Conservation (phyloP, 257 asterid species). For the Penstemon davidsonii region DNA sequence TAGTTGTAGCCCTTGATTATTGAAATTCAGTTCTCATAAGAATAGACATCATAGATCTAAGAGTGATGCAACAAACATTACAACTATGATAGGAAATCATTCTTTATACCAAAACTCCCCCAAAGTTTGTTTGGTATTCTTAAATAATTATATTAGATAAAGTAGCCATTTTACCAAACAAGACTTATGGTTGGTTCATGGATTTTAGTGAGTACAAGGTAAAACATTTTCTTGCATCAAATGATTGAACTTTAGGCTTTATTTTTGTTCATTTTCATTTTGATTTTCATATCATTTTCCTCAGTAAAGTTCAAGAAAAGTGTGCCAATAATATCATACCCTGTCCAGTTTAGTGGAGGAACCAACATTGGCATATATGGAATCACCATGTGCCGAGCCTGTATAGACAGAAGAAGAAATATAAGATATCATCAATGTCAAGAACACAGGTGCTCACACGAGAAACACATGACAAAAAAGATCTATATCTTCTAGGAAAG, state of each 20-base stretch:
- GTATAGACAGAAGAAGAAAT: conserved; percentile 33
- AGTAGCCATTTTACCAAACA: background rate
- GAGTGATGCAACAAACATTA: background rate
- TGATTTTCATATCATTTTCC: too few species aligned
- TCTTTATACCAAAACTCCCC: background rate
- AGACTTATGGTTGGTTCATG: too few species aligned
- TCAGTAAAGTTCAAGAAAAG: background rate
- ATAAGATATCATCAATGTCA: conserved; percentile 15
- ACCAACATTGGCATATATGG: conserved; percentile 99
- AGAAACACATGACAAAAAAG: conserved; percentile 12
- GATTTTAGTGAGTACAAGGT: too few species aligned
- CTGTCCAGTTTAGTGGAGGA: conserved; percentile 89
- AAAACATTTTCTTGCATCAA: too few species aligned
- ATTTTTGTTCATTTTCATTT: too few species aligned
- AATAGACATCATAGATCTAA: background rate
- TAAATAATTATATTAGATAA: background rate
- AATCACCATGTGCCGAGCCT: conserved; percentile 99
- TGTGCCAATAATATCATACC: conserved; percentile 53
- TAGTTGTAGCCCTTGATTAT: background rate
- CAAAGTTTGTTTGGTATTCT: background rate
- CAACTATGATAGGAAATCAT: background rate
- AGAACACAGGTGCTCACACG: conserved; percentile 3
- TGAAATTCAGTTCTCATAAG: background rate
- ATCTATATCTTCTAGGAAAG: conserved; percentile 1
- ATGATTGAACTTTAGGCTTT: too few species aligned